A percentile compares a stretch with the other conserved stretches of the same genome.
Evolutionary conservation across 1,284 basidiomycete genomes (phyloP).

Genomic region (Apiotrichum akiyoshidainum): DNA sequence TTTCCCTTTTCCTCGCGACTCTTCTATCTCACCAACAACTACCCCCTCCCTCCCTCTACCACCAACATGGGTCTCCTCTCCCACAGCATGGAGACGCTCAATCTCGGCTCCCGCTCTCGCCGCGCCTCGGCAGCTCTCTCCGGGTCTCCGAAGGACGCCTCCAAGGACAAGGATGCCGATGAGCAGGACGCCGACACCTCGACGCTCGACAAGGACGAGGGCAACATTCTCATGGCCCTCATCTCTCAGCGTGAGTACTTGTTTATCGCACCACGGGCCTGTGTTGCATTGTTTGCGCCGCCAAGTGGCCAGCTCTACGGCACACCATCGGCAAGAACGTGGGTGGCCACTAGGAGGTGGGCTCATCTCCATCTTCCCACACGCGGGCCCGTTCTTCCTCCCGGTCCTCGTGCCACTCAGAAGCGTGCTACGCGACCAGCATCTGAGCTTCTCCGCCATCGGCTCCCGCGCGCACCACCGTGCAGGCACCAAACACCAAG

Average conservation of each 20-base stretch:
- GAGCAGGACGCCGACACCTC: conserved; percentile 46
- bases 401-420: too few species aligned
- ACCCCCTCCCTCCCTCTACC: not conserved
- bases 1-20: not conserved
- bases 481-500: not conserved
- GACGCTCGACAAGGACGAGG: conserved; percentile 51
- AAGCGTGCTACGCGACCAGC: too few species aligned
- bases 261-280: too few species aligned
- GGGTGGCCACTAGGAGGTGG: too few species aligned
- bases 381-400: too few species aligned
- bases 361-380: too few species aligned
- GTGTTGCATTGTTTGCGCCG: too few species aligned
- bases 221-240: conserved; percentile 48
- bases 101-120: conserved; percentile 16
- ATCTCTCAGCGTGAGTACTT: conserved; percentile 48
- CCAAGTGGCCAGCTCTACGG: too few species aligned
- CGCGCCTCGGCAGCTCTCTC: conserved; percentile 20
- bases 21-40: not conserved
- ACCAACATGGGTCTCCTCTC: conserved; percentile 33
- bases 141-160: not conserved
- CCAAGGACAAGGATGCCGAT: conserved; percentile 26
- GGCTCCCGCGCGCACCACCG: not conserved
- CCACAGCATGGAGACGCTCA: conserved; percentile 30
- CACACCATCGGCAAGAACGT: too few species aligned
- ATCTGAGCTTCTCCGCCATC: too few species aligned